Evolutionary conservation across 768 basidiomycete species (phyloP).

Genomic region (Rhizopogon vinicolor): DNA sequence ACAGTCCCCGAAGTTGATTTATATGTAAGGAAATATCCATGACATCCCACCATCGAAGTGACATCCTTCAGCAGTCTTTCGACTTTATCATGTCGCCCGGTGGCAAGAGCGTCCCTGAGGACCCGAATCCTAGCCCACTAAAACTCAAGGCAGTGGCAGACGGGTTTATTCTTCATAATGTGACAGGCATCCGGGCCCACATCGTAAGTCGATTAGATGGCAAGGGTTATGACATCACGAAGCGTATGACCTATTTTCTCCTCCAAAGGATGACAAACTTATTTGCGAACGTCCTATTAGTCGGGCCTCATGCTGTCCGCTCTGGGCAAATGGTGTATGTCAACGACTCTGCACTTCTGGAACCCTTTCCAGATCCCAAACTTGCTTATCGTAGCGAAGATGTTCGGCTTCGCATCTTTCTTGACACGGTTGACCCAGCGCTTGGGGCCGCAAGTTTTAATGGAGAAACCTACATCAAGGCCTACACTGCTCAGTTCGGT

Average conservation of each 20-base stretch:
- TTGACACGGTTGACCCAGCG: constrained; percentile 46
- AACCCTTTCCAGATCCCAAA: constrained; percentile 25
- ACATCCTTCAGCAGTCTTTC: constrained; percentile 49
- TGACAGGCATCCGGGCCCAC: constrained; percentile 73
- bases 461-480: constrained; percentile 49
- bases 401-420: constrained; percentile 55
- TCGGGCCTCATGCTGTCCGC: constrained; percentile 77
- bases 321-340: constrained; percentile 81
- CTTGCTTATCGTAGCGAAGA: constrained; percentile 27
- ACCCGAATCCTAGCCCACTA: constrained; percentile 58
- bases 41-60: constrained; percentile 1
- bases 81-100: constrained; percentile 75
- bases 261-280: constrained; percentile 3
- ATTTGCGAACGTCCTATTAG: constrained; percentile 31
- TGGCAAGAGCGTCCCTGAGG: constrained; percentile 52
- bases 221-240: constrained; percentile 82
- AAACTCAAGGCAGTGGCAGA: constrained; percentile 61
- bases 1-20: constrained; percentile 60
- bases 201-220: constrained; percentile 79
- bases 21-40: constrained; percentile 48
- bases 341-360: constrained; percentile 54
- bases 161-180: constrained; percentile 74
- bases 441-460: constrained; percentile 32
- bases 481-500: constrained; percentile 68
- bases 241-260: constrained; percentile 45